These are phyloP conservation scores for Lipomyces yamanashiensis DNA, from an alignment of 805 yeast species.

Conservation along the genomic window DNA sequence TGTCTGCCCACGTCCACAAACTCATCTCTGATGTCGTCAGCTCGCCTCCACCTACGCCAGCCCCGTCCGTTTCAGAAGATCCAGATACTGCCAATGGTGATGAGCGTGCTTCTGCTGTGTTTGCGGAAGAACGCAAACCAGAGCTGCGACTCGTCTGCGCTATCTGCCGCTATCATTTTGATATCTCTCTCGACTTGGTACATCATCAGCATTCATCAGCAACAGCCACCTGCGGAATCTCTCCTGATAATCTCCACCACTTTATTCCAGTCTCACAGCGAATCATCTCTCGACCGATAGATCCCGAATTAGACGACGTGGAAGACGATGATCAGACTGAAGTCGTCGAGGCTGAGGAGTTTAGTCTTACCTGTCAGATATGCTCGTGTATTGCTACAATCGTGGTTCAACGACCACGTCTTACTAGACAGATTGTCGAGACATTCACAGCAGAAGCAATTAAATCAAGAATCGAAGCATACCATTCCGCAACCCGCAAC, in stretches of 20 bases:
- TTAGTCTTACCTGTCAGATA: constrained; percentile 16
- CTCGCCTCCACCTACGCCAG: not conserved
- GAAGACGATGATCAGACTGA: not conserved
- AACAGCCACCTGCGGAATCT: constrained; percentile 12
- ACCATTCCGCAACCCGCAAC: constrained; percentile 21
- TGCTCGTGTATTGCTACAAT: constrained; percentile 15
- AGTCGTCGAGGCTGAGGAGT: constrained; percentile 6
- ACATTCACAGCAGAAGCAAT: constrained; percentile 58
- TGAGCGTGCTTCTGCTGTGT: not conserved
- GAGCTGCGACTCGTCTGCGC: constrained; percentile 18
- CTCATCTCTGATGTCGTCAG: constrained; percentile 16
- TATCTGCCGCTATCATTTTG: constrained; percentile 28
- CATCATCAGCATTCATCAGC: not conserved
- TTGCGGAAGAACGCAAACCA: not conserved
- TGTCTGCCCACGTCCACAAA: constrained; percentile 26
- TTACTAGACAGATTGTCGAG: constrained; percentile 53
- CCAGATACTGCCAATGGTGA: not conserved
- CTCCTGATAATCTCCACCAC: constrained; percentile 26
- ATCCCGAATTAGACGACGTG: not conserved
- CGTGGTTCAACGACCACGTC: constrained; percentile 41
- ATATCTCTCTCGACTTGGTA: constrained; percentile 3
- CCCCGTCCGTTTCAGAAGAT: not conserved
- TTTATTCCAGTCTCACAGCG: constrained; percentile 18
- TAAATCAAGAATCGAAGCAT: constrained; percentile 54
- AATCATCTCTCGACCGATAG: not conserved